These are phyloP conservation scores for Alloascoidea africana DNA, from an alignment of 805 yeast genomes.

Conservation along the genomic window DNA sequence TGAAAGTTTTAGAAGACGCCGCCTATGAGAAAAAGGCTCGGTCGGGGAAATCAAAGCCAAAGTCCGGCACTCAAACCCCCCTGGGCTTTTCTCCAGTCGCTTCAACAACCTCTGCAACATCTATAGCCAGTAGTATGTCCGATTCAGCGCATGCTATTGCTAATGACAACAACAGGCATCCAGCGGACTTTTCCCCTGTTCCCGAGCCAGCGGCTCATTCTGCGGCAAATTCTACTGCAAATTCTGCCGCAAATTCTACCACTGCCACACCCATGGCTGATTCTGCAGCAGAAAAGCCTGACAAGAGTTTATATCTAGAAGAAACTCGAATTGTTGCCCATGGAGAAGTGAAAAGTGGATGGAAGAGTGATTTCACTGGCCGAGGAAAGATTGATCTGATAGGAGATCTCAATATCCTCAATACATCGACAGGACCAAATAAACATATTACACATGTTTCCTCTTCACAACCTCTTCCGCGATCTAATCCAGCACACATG, in stretches of 20 bases:
- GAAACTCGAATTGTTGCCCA: conserved; percentile 59
- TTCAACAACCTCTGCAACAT: conserved; percentile 2
- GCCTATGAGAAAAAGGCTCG: conserved; percentile 16
- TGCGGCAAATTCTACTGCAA: conserved; percentile 4
- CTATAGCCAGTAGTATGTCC: conserved; percentile 8
- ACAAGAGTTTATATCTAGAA: conserved; percentile 40
- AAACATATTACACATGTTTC: conserved; percentile 29
- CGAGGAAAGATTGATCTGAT: conserved; percentile 70
- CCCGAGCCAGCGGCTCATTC: conserved; percentile 3
- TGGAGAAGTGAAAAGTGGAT: conserved; percentile 80
- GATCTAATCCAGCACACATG: conserved; percentile 14
- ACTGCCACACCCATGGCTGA: conserved; percentile 4
- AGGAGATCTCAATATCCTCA: conserved; percentile 50
- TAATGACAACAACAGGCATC: conserved; percentile 2
- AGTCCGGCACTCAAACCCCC: not conserved
- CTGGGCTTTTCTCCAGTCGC: too few species aligned
- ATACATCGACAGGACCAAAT: conserved; percentile 36
- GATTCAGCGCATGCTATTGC: conserved; percentile 4
- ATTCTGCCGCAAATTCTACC: not conserved
- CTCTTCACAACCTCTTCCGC: conserved; percentile 19
- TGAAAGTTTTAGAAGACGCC: conserved; percentile 26
- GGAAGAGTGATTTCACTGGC: conserved; percentile 85
- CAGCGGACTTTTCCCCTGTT: conserved; percentile 5
- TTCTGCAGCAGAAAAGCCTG: conserved; percentile 16
- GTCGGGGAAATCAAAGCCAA: not conserved